These are phyloP conservation scores for Chrysanthemum makinoi DNA, from an alignment of 129 eudicot species.

Conservation along the genomic window DNA sequence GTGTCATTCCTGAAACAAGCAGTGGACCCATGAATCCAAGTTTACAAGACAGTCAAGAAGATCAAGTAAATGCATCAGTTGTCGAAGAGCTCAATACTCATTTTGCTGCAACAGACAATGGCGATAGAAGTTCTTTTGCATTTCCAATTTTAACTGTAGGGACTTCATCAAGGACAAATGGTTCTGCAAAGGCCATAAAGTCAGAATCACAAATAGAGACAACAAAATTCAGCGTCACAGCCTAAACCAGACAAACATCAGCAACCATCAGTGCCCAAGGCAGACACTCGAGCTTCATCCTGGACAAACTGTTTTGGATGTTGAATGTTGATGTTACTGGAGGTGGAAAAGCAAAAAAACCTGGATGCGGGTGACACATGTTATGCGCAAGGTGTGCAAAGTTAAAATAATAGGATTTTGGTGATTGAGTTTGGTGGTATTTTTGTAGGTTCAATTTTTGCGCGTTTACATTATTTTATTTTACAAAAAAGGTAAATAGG, in stretches of 20 bases:
- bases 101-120: slow-evolving; percentile 26
- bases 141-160: slow-evolving; percentile 44
- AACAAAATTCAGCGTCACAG: slow-evolving; percentile 5
- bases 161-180: slow-evolving; percentile 16
- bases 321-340: background rate
- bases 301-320: slow-evolving; percentile 37
- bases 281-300: slow-evolving; percentile 19
- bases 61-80: slow-evolving; percentile 18
- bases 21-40: slow-evolving; percentile 25
- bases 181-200: background rate
- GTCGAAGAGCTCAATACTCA: slow-evolving; percentile 23
- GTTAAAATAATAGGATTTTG: too few species aligned
- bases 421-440: too few species aligned
- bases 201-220: slow-evolving; percentile 13
- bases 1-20: slow-evolving; percentile 9
- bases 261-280: slow-evolving; percentile 17
- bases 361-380: too few species aligned
- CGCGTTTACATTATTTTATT: too few species aligned
- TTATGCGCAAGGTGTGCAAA: too few species aligned
- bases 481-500: too few species aligned
- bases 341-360: too few species aligned
- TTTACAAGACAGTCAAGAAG: slow-evolving; percentile 29
- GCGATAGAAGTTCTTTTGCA: slow-evolving; percentile 55
- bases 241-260: slow-evolving; percentile 20
- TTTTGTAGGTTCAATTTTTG: too few species aligned